Conservation (phyloP, 768 basidiomycete genomes). For the Mycena vitilis region DNA sequence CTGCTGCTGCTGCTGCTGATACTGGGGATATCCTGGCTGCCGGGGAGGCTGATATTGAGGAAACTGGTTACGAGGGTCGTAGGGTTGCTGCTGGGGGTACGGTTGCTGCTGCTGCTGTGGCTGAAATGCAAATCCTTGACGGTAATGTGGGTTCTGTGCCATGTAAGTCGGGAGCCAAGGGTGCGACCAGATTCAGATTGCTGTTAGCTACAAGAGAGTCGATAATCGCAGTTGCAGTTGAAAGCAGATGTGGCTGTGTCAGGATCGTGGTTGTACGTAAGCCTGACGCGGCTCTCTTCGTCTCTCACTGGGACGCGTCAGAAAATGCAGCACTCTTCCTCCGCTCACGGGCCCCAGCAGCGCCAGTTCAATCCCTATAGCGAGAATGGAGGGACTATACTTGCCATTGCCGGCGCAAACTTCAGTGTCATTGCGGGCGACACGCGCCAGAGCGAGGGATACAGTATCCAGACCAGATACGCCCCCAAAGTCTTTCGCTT, state of each 20-base stretch:
- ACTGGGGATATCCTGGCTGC: constrained; percentile 9
- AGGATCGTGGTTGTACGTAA: background rate
- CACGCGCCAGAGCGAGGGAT: constrained; percentile 97
- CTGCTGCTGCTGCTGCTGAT: constrained; percentile 11
- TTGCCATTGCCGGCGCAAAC: constrained; percentile 93
- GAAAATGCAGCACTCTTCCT: constrained; percentile 6
- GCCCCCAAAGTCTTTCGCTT: constrained; percentile 95
- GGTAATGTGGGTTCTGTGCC: constrained; percentile 29
- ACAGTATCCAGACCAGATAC: constrained; percentile 96
- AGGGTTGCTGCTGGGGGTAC: constrained; percentile 26
- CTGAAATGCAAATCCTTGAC: constrained; percentile 26
- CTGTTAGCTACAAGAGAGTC: background rate
- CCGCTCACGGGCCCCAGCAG: constrained; percentile 52
- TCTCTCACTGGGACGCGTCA: constrained; percentile 14
- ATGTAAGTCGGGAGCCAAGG: background rate
- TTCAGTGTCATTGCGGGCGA: constrained; percentile 97
- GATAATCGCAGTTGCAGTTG: background rate
- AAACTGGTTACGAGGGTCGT: constrained; percentile 29
- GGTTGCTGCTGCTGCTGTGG: constrained; percentile 21
- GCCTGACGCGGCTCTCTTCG: constrained; percentile 19
- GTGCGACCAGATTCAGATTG: background rate
- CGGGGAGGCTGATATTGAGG: constrained; percentile 12
- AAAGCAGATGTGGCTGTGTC: background rate
- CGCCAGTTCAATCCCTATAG: constrained; percentile 89
- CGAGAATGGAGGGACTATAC: constrained; percentile 95